A percentile compares a stretch with the other conserved stretches of the same genome.
Conservation (phyloP, 179 eudicot species). For the Monotropa hypopitys region DNA sequence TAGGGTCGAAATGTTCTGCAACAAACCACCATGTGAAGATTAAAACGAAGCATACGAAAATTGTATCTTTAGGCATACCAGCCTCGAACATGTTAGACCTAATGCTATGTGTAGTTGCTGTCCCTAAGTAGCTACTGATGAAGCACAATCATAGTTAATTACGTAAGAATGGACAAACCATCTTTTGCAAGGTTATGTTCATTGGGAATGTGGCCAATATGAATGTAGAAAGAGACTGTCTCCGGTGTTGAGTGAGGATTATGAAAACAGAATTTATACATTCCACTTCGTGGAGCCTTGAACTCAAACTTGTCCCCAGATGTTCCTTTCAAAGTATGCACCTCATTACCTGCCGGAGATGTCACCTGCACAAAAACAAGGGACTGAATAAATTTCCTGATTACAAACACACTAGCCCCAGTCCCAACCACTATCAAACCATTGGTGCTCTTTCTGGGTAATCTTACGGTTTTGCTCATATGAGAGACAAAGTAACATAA, state of each 20-base stretch:
- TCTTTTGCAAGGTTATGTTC: conserved; percentile 90
- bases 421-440: not conserved
- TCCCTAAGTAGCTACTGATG: not conserved
- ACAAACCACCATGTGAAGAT: conserved; percentile 1
- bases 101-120: not conserved
- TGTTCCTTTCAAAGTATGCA: conserved; percentile 66
- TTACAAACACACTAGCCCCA: not conserved
- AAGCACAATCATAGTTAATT: not conserved
- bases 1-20: conserved; percentile 82
- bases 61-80: not conserved
- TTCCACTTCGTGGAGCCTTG: conserved; percentile 80
- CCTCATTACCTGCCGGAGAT: conserved; percentile 50
- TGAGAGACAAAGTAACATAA: not conserved
- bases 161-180: conserved; percentile 40
- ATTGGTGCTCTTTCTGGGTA: not conserved
- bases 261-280: conserved; percentile 88
- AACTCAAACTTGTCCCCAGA: conserved; percentile 85
- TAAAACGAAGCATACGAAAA: not conserved
- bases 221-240: conserved; percentile 83
- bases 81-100: not conserved
- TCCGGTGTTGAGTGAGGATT: conserved; percentile 71
- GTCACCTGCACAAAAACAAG: conserved; percentile 46
- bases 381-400: not conserved
- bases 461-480: not conserved
- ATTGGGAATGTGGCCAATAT: conserved; percentile 82